Evolutionary conservation across 2,329 filamentous ascomycete genomes (phyloP), one percentile per base, ranked within the genome.

Genomic region (Botrytis sinoallii): DNA sequence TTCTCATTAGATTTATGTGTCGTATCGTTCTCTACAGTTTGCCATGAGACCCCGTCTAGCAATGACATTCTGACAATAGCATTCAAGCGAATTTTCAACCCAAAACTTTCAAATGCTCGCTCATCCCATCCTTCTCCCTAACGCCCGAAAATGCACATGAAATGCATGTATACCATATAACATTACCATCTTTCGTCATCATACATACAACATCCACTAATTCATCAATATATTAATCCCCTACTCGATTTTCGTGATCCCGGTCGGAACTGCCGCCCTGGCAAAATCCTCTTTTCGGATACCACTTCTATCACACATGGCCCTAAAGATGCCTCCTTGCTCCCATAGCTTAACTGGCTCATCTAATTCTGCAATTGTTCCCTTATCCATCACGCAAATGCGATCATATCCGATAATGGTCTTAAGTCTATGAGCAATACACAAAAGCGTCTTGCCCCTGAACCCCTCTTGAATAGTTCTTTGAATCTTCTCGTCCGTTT

Each of bases 401-500:
- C 95, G 90, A 82, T 99, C 95, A 82, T 98, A 98, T 42, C 91
- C 90, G 75, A 98, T 92, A 76, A 99, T 97, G 1, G 96, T 98
- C 80, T 93, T 92, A 79, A 98, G 85, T 8, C 95, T 88, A 83
- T 98, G 95, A 9, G 95, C 95, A 81, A 98, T 98, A 83, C 94
- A 97, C 35, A 98, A 85, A 65, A 98, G 84, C 3, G 95, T 98
- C 85, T 92, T 93, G 74, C 94, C 95, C 71, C 88, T 87, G 85
- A 98, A 98, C 0, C 91, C 95, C 1, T 88, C 87, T 0, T 93
- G 91, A 83, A 98, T 98, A 5, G 95, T 97, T 72, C 86, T 85
- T 83, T 98, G 95, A 81, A 98, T 97, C 87, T 96, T 97, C 83
- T 94, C 92, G 81, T 99, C 96, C 4, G 95, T 98, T 81, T 98